Conservation (phyloP, 176 grass and related monocot genomes). For the Oryza brachyantha region DNA sequence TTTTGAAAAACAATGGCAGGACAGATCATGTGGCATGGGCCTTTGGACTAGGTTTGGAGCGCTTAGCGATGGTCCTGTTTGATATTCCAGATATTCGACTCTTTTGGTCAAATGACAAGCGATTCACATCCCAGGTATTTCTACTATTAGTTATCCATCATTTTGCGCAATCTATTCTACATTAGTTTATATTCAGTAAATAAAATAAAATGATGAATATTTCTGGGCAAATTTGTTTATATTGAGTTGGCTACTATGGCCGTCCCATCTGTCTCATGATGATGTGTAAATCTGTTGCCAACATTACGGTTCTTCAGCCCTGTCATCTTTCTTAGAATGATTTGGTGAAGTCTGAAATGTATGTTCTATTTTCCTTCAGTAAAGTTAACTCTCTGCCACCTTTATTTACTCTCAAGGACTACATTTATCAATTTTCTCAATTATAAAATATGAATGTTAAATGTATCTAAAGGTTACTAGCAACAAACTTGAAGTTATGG, state of each 20-base stretch:
- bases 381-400: too few relatives aligned
- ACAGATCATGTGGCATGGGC: conserved; percentile 85
- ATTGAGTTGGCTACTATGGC: not conserved
- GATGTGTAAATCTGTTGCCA: not conserved
- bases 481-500: too few relatives aligned
- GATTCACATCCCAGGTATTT: conserved; percentile 89
- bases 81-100: conserved; percentile 82
- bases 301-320: not conserved
- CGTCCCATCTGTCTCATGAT: not conserved
- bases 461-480: too few relatives aligned
- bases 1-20: conserved; percentile 78
- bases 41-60: conserved; percentile 89
- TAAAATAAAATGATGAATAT: not conserved
- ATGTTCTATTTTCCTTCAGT: not conserved
- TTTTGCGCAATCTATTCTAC: not conserved
- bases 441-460: too few relatives aligned
- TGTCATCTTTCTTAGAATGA: not conserved
- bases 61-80: conserved; percentile 88
- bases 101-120: conserved; percentile 87
- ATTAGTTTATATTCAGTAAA: not conserved
- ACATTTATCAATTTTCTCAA: too few relatives aligned
- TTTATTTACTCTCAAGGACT: too few relatives aligned
- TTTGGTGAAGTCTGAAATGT: not conserved
- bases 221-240: not conserved
- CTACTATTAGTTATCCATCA: conserved; percentile 9